Conservation (phyloP, 1,284 basidiomycete species). For the Leccinum fallax region DNA sequence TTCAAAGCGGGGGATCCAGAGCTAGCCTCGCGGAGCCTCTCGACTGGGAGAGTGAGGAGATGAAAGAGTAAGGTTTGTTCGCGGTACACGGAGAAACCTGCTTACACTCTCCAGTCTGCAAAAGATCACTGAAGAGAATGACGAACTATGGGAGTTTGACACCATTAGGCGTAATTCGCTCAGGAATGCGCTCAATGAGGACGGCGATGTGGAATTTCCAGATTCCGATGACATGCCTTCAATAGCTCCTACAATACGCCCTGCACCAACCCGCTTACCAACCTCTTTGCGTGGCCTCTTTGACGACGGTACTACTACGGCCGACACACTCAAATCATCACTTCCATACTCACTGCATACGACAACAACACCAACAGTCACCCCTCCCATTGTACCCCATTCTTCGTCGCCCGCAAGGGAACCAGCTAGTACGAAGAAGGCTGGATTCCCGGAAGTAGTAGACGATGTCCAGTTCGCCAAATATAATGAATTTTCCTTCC, state of each 20-base stretch:
- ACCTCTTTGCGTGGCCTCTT: constrained; percentile 72
- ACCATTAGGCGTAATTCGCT: constrained; percentile 56
- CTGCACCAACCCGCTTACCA: constrained; percentile 54
- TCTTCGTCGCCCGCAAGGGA: constrained; percentile 33
- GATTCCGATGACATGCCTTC: constrained; percentile 33
- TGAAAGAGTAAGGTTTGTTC: constrained; percentile 46
- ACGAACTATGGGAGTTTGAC: constrained; percentile 76
- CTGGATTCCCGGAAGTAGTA: constrained; percentile 20
- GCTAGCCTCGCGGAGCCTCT: constrained; percentile 77
- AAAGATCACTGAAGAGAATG: constrained; percentile 41
- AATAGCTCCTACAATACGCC: constrained; percentile 50
- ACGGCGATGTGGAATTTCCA: constrained; percentile 20
- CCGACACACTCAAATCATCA: constrained; percentile 47
- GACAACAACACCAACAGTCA: constrained; percentile 33
- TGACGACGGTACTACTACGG: constrained; percentile 48
- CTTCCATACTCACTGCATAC: constrained; percentile 26
- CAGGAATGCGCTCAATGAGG: constrained; percentile 22
- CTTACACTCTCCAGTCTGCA: constrained; percentile 36
- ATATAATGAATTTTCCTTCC: constrained; percentile 58
- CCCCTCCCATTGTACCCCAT: constrained; percentile 33
- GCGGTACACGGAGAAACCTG: neutral
- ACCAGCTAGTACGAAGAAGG: constrained; percentile 17
- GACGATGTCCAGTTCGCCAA: constrained; percentile 49
- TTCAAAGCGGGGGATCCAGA: constrained; percentile 79
- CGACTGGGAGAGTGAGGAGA: constrained; percentile 70